phyloP scores from a whole-genome alignment of 495 filamentous ascomycete genomes.

The Amniculicola lignicola region DNA sequence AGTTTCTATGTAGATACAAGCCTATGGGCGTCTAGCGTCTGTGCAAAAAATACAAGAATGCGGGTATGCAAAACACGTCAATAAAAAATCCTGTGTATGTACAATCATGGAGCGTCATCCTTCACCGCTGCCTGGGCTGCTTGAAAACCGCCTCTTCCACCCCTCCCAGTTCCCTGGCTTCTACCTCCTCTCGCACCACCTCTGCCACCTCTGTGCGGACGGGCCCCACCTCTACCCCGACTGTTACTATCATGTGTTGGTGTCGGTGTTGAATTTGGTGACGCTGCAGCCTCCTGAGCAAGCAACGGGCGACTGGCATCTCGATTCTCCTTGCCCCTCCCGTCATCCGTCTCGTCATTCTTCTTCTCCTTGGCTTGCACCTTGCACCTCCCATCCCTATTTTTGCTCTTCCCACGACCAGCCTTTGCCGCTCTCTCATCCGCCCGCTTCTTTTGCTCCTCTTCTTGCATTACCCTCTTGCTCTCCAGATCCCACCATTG shows the following conservation, averaged over 20 bases:
- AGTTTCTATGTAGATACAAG: too few species aligned
- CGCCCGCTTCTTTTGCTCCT: slow-evolving; percentile 48
- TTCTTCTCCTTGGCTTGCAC: slow-evolving; percentile 23
- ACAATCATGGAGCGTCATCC: too few species aligned
- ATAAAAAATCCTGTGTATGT: too few species aligned
- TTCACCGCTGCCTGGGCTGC: too few species aligned
- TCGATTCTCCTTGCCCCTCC: slow-evolving; percentile 15
- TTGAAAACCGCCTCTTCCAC: too few species aligned
- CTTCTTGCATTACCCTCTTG: slow-evolving; percentile 63
- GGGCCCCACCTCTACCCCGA: slow-evolving; percentile 5
- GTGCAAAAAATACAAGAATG: too few species aligned
- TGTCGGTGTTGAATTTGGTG: slow-evolving; percentile 4
- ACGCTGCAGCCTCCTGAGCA: slow-evolving; percentile 2
- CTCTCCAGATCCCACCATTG: slow-evolving; percentile 98
- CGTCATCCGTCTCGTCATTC: slow-evolving; percentile 14
- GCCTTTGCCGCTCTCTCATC: slow-evolving; percentile 31
- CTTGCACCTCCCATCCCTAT: slow-evolving; percentile 34
- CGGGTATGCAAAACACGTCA: too few species aligned
- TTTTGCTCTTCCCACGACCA: slow-evolving; percentile 22
- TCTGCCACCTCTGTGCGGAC: slow-evolving; percentile 10
- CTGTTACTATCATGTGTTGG: slow-evolving; percentile 1
- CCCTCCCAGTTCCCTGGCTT: slow-evolving; percentile 5
- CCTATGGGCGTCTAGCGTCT: too few species aligned
- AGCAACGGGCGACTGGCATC: slow-evolving; percentile 1
- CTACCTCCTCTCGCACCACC: slow-evolving; percentile 19